Base-by-base conservation (phyloP, 2,329 filamentous ascomycete species). In the Alternaria alternata region DNA sequence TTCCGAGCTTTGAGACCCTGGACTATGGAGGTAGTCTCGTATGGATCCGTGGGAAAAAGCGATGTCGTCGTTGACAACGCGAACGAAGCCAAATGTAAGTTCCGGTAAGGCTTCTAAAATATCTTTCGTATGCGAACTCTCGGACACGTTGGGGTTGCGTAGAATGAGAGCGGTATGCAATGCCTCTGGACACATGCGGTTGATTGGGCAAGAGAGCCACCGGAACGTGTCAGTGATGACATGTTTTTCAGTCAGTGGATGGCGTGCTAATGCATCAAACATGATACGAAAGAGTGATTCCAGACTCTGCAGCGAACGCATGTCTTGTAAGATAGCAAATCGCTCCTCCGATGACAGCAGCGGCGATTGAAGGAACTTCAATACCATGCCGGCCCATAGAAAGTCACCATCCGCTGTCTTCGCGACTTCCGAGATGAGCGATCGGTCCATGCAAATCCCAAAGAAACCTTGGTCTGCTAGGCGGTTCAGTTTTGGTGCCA, bases 401-500 rank as follows among this genome's bases (percentile, higher is more conserved):
- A 76, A 75, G n/a, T 66, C 57, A 7, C 74, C 73, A 26, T 70
- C 62, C n/a, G 70, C 62, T 42, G 51, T 51, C 16, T 54, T 49
- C 11, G 70, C 65, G 14, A 73, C 51, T 9, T 63, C 39, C 8
- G 61, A 26, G 28, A 75, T 68, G 3, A 70, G 51, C 1, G 54
- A 54, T n/a, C 66, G 67, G 43, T 75, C 68, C 66, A 75, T 68
- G 3, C 52, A 67, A 36, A 72, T 71, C 1, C 70, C 72, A 49
- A 75, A 75, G 54, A 64, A 75, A 6, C 74, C 74, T 59, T 73
- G 67, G 32, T 73, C 66, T 12, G 70, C 71, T 58, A 76, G 64
- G 8, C 59, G 62, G 24, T 64, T 63, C n/a, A 76, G 53, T 11
- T 67, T 65, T 36, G 63, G 60, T 7, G 47, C 54, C 5, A 75